A percentile compares a stretch with the other conserved stretches of the same genome.
Evolutionary conservation across 495 filamentous ascomycete species (phyloP).

Genomic region (Penicillium crystallinum): DNA sequence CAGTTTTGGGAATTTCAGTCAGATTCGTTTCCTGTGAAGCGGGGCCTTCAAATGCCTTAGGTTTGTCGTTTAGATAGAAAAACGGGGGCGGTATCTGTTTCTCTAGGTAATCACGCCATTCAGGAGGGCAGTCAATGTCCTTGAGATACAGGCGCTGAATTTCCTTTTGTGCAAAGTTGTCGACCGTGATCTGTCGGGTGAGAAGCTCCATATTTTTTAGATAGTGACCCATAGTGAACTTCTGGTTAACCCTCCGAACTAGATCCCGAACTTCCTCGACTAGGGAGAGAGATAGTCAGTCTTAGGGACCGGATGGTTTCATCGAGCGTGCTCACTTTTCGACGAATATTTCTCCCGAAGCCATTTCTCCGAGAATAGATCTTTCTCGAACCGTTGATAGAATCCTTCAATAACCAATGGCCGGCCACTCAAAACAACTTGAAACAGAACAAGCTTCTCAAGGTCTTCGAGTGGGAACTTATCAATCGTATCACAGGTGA

Average conservation of each 20-base stretch:
- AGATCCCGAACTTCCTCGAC: constrained; percentile 72
- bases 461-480: constrained; percentile 67
- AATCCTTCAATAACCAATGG: constrained; percentile 87
- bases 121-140: constrained; percentile 84
- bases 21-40: constrained; percentile 8
- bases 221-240: constrained; percentile 83
- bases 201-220: constrained; percentile 72
- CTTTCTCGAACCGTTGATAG: constrained; percentile 57
- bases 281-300: constrained; percentile 19
- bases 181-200: constrained; percentile 63
- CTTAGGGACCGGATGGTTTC: not conserved
- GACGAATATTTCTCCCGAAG: constrained; percentile 64
- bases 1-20: not conserved
- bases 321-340: constrained; percentile 51
- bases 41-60: constrained; percentile 48
- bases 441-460: constrained; percentile 69
- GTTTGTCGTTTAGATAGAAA: constrained; percentile 82
- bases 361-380: constrained; percentile 77
- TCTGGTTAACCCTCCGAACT: constrained; percentile 58
- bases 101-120: constrained; percentile 76
- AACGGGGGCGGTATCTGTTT: constrained; percentile 69
- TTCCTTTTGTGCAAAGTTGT: constrained; percentile 62
- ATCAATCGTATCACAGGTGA: constrained; percentile 69
- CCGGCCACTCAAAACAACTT: constrained; percentile 77
- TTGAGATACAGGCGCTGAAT: constrained; percentile 89